Conservation (phyloP, 768 basidiomycete species). For the Suillus lakei region DNA sequence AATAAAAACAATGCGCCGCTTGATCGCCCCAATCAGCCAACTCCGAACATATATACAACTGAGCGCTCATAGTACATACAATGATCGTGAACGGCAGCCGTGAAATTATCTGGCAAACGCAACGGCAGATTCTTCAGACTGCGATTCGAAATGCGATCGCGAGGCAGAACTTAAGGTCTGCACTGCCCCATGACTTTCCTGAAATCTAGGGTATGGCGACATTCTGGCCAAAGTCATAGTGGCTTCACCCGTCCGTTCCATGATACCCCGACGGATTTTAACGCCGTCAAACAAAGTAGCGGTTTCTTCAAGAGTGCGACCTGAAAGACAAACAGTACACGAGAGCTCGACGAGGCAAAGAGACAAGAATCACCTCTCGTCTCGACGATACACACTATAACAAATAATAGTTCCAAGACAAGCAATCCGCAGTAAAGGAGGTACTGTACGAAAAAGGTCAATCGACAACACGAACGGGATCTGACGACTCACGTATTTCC, state of each 20-base stretch:
- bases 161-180: background rate
- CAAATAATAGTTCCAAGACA: constrained; percentile 62
- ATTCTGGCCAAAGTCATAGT: constrained; percentile 37
- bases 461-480: background rate
- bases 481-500: constrained; percentile 46
- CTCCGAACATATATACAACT: background rate
- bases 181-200: background rate
- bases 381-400: constrained; percentile 60
- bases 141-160: background rate
- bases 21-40: background rate
- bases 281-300: constrained; percentile 71
- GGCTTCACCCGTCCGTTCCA: constrained; percentile 54
- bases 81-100: background rate
- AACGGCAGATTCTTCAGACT: background rate
- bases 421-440: constrained; percentile 70
- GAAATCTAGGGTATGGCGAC: background rate
- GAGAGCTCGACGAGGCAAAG: constrained; percentile 14
- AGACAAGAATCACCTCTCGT: constrained; percentile 53
- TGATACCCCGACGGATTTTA: constrained; percentile 42
- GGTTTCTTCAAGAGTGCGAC: constrained; percentile 75
- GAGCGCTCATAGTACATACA: background rate
- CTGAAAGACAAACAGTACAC: constrained; percentile 29
- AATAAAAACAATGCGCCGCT: background rate
- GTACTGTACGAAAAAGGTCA: constrained; percentile 38
- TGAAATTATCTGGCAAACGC: background rate